A percentile compares a stretch with the other conserved stretches of the same genome.
These are phyloP conservation scores for Phyllostachys edulis DNA, from an alignment of 176 grass and related monocot species.

Conservation along the genomic window DNA sequence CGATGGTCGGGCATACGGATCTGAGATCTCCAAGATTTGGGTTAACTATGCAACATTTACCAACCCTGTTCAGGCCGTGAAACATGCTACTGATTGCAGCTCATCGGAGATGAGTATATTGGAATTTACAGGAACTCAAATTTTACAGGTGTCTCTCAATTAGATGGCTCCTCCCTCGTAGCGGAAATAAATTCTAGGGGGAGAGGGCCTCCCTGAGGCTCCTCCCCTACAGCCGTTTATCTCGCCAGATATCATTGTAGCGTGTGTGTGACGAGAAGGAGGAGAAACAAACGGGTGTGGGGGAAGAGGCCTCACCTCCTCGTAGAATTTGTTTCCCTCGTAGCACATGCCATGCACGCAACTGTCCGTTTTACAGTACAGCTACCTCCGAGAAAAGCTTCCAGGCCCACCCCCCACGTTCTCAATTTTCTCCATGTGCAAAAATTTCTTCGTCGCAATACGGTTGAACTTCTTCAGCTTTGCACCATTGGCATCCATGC, in stretches of 20 bases:
- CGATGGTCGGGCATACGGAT: not conserved
- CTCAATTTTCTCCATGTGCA: constrained; percentile 20
- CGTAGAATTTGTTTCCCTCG: too few relatives aligned
- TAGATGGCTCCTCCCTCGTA: not conserved
- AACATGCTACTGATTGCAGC: constrained; percentile 2
- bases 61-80: not conserved
- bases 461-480: constrained; percentile 30
- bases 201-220: too few relatives aligned
- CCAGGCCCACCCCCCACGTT: not conserved
- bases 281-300: too few relatives aligned
- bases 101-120: not conserved
- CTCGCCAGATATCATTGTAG: too few relatives aligned
- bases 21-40: not conserved
- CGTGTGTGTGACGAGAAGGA: too few relatives aligned
- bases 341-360: constrained; percentile 10
- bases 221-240: too few relatives aligned
- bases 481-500: not conserved
- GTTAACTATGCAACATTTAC: not conserved
- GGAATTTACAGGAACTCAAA: not conserved
- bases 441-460: not conserved
- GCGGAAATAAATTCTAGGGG: too few relatives aligned
- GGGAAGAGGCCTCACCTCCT: too few relatives aligned
- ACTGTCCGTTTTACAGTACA: not conserved
- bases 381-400: constrained; percentile 38
- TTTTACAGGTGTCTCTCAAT: constrained; percentile 4